Evolutionary conservation across 106 monocot genomes (phyloP).

Genomic region (Xerophyta viscosa): DNA sequence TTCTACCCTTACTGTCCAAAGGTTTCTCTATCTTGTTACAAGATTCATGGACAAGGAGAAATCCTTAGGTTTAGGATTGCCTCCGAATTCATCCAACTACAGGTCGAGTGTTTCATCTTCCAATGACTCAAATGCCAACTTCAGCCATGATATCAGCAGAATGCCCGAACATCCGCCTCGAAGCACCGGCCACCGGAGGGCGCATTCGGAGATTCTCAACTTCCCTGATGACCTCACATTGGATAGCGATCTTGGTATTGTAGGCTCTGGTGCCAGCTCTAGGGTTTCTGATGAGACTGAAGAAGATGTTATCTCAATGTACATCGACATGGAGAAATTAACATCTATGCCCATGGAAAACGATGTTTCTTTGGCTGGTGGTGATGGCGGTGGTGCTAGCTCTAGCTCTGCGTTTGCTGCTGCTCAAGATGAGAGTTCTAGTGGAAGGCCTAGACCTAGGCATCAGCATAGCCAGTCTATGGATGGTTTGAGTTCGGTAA

Average conservation of each 20-base stretch:
- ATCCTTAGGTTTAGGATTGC: conserved; percentile 1
- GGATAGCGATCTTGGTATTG: conserved; percentile 52
- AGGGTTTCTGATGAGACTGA: conserved; percentile 54
- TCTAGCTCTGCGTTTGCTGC: neutral
- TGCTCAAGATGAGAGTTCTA: conserved; percentile 7
- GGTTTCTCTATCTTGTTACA: no score
- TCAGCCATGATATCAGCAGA: conserved; percentile 56
- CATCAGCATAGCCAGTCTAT: conserved; percentile 76
- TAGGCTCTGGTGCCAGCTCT: conserved; percentile 30
- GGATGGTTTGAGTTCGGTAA: conserved; percentile 59
- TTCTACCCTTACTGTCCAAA: no score
- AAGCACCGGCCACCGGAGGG: conserved; percentile 54
- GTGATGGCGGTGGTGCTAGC: neutral
- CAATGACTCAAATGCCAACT: neutral
- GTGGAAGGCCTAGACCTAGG: conserved; percentile 30
- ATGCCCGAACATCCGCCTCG: conserved; percentile 66
- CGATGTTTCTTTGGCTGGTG: no score
- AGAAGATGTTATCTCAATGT: conserved; percentile 70
- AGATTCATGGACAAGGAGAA: neutral
- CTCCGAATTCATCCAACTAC: conserved; percentile 3
- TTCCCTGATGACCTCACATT: conserved; percentile 70
- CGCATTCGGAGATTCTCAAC: conserved; percentile 73
- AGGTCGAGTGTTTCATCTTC: neutral
- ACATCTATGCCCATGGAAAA: conserved; percentile 8
- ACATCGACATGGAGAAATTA: conserved; percentile 76